Conservation (phyloP, 768 basidiomycete genomes). For the Tricholomella constricta region DNA sequence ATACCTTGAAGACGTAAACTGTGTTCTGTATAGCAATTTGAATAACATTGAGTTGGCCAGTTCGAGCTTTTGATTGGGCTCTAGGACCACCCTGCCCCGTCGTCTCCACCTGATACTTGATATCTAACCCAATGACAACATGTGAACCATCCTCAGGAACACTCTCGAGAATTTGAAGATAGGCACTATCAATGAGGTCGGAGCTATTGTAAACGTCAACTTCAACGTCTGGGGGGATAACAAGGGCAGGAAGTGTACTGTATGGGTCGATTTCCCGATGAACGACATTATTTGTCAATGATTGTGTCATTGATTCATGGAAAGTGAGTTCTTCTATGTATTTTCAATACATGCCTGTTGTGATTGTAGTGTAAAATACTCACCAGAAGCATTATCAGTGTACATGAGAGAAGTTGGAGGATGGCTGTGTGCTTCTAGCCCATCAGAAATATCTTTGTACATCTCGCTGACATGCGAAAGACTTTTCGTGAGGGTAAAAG, state of each 20-base stretch:
- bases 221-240: not conserved
- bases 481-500: constrained; percentile 5
- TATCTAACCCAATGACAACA: constrained; percentile 2
- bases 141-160: not conserved
- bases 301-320: constrained; percentile 1
- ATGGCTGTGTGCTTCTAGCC: not conserved
- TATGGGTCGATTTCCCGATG: not conserved
- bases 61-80: not conserved
- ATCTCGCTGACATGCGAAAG: constrained; percentile 4
- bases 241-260: not conserved
- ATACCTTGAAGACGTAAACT: constrained; percentile 3
- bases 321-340: constrained; percentile 1
- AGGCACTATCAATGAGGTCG: constrained; percentile 8
- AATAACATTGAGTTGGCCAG: constrained; percentile 1
- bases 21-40: not conserved
- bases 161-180: constrained; percentile 1
- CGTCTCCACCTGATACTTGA: constrained; percentile 1
- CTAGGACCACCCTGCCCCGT: constrained; percentile 2
- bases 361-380: not conserved
- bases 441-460: constrained; percentile 7
- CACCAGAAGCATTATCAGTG: constrained; percentile 1
- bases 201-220: not conserved
- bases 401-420: constrained; percentile 1
- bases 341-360: not conserved
- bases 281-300: not conserved